These are phyloP conservation scores for Cryphonectria naterciae DNA, from an alignment of 2,329 filamentous ascomycete species.

Conservation along the genomic window DNA sequence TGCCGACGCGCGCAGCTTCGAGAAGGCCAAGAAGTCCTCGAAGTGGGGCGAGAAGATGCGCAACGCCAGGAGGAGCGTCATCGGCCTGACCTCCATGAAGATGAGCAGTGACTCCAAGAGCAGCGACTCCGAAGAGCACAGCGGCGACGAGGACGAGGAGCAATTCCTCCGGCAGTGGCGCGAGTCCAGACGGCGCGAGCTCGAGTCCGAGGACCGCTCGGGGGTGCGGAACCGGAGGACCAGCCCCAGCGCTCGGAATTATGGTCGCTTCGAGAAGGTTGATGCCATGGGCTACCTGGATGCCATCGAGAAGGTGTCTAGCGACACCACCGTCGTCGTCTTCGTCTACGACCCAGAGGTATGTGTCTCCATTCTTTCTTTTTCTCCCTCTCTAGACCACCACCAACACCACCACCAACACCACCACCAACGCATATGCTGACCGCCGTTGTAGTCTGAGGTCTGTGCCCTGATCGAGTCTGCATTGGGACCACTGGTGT, in stretches of 20 bases:
- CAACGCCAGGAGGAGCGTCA: constrained; percentile 58
- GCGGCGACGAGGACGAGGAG: constrained; percentile 72
- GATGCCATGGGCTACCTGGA: constrained; percentile 94
- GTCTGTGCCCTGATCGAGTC: constrained; percentile 80
- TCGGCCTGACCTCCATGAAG: constrained; percentile 47
- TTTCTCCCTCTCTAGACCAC: too few relatives aligned
- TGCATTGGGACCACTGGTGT: constrained; percentile 75
- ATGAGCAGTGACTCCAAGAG: constrained; percentile 34
- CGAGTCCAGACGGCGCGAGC: constrained; percentile 75
- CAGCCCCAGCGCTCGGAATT: constrained; percentile 77
- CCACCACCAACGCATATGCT: neutral
- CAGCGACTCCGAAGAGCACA: constrained; percentile 50
- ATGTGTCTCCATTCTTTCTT: constrained; percentile 42
- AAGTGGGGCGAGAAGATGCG: constrained; percentile 59
- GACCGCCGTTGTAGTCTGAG: constrained; percentile 61
- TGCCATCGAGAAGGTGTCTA: constrained; percentile 85
- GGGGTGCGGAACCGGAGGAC: constrained; percentile 67
- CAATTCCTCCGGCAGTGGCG: constrained; percentile 85
- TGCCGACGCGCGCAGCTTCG: constrained; percentile 78
- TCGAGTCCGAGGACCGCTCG: constrained; percentile 63
- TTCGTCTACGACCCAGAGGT: constrained; percentile 91
- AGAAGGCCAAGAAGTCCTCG: constrained; percentile 61
- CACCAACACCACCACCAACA: neutral
- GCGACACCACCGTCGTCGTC: constrained; percentile 85
- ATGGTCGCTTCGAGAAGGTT: constrained; percentile 79